Evolutionary conservation across 805 yeast species (phyloP), one percentile per base, ranked within the genome.

Genomic region (Pichia scutulata): DNA sequence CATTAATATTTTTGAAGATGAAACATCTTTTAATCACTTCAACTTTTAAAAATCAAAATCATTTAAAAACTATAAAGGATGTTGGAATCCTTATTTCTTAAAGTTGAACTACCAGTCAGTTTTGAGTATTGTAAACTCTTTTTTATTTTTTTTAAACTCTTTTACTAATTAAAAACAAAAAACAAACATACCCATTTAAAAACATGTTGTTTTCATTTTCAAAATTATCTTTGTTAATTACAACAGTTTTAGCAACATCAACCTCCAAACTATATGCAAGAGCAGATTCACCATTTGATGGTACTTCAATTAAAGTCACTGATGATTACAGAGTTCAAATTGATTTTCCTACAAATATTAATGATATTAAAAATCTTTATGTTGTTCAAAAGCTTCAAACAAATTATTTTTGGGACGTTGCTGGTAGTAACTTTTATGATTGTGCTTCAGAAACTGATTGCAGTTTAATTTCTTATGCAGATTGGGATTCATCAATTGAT

Each of bases 331-430:
- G 42, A 33, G 37, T 54, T 22, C 46, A 43, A 21, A 41, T 57
- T 46, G 54, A 51, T 28, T 33, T 58, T 28, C 61, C 61, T 22
- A 33, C 44, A 4, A 33, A 49, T 24, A 13, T 33, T 19, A 49
- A 43, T 19, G 41, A 51, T 7, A 52, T 41, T 43, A 12, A 48
- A 10, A 30, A 33, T 7, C 22, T 53, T 28, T 23, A 19, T 4
- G 21, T 55, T 22, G 30, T 40, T 23, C 54, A 51, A 36, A 30
- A 45, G 16, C 9, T 14, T 4, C 14, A n/a, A 3, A 23, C 33
- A 12, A 13, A 36, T n/a, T 47, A 39, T 43, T 41, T 50, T 37
- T 53, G 56, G 56, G 50, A 46, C 2, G 41, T 26, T 13, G 33
- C 28, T 6, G 41, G 50, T 12, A 48, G 52, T 26, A 30, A 41